phyloP scores from a whole-genome alignment of 2,329 filamentous ascomycete genomes.

The Rugonectria rugulosa region DNA sequence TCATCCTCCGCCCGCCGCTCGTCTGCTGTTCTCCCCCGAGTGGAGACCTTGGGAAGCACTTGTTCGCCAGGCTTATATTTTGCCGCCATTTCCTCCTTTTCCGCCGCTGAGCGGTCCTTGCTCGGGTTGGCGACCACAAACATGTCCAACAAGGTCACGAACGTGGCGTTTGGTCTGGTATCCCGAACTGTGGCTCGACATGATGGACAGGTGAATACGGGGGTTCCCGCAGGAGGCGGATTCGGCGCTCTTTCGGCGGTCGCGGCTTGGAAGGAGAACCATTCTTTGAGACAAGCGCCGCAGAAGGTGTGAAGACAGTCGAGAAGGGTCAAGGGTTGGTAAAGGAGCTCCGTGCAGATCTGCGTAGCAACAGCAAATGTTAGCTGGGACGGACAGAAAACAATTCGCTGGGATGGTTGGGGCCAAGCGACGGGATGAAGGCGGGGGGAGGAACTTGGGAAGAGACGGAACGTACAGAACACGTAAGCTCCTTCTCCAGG shows the following conservation, averaged over 20 bases:
- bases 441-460: constrained; percentile 25
- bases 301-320: constrained; percentile 97
- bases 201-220: constrained; percentile 85
- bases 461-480: constrained; percentile 69
- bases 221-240: constrained; percentile 55
- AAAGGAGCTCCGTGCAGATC: constrained; percentile 97
- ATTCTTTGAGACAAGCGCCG: constrained; percentile 93
- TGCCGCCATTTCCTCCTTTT: constrained; percentile 77
- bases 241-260: constrained; percentile 60
- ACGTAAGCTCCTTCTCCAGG: constrained; percentile 92
- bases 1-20: constrained; percentile 67
- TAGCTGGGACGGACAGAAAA: constrained; percentile 13
- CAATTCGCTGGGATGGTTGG: constrained; percentile 9
- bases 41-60: constrained; percentile 71
- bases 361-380: constrained; percentile 47
- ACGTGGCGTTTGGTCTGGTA: constrained; percentile 88
- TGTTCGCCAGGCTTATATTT: constrained; percentile 85
- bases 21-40: constrained; percentile 58
- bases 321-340: constrained; percentile 88
- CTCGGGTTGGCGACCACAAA: constrained; percentile 82
- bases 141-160: constrained; percentile 90
- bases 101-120: constrained; percentile 71
- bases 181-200: constrained; percentile 88
- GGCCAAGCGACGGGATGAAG: neutral
- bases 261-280: constrained; percentile 84